These are phyloP conservation scores for Candida coleopterorum DNA, from an alignment of 805 yeast species.

Conservation along the genomic window DNA sequence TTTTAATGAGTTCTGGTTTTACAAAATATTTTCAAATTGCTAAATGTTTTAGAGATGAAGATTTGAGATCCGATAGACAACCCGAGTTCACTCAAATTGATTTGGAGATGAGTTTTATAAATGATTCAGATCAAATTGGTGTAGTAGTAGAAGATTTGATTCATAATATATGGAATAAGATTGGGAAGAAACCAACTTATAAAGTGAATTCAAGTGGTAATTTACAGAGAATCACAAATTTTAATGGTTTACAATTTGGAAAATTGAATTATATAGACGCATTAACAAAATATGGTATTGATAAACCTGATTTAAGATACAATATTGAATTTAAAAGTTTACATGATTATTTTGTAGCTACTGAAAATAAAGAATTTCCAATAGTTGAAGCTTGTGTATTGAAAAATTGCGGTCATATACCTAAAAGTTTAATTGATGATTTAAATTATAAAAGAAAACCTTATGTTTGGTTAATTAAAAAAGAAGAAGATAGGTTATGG, in stretches of 20 bases:
- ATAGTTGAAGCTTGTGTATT: constrained; percentile 73
- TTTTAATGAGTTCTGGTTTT: constrained; percentile 91
- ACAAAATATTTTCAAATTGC: constrained; percentile 86
- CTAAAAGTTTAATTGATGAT: constrained; percentile 35
- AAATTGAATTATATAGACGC: constrained; percentile 65
- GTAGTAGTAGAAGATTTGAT: constrained; percentile 57
- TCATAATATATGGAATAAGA: constrained; percentile 48
- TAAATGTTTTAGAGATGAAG: constrained; percentile 93
- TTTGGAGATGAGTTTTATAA: constrained; percentile 84
- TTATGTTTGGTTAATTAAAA: constrained; percentile 45
- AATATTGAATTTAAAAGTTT: constrained; percentile 46
- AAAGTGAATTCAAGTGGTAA: constrained; percentile 26
- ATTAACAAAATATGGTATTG: constrained; percentile 74
- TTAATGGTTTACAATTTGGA: constrained; percentile 17
- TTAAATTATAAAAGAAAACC: constrained; percentile 58
- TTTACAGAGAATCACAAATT: constrained; percentile 19
- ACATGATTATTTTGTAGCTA: constrained; percentile 33
- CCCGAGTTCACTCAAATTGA: constrained; percentile 98
- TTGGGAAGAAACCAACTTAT: constrained; percentile 37
- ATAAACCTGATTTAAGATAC: constrained; percentile 88
- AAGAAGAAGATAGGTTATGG: constrained; percentile 28
- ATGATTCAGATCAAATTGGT: constrained; percentile 60
- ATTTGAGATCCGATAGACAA: constrained; percentile 89
- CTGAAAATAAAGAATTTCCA: constrained; percentile 43
- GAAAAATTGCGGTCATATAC: constrained; percentile 41